Evolutionary conservation across 805 yeast species (phyloP).

Genomic region (Saccharomycopsis sp.): DNA sequence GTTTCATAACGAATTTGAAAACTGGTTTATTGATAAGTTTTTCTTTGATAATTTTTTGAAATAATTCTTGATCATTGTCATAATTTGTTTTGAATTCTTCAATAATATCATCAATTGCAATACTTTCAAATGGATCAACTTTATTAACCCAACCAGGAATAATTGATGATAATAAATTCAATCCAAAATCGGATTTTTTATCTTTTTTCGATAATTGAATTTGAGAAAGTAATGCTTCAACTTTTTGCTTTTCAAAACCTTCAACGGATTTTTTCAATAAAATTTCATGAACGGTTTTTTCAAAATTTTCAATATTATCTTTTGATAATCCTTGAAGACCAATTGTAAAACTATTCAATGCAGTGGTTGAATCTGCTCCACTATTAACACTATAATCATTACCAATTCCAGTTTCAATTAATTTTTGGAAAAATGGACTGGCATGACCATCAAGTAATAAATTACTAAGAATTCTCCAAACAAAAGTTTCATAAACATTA

Average conservation of each 20-base stretch:
- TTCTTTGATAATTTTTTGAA: constrained; percentile 47
- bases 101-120: constrained; percentile 57
- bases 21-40: constrained; percentile 43
- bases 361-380: constrained; percentile 77
- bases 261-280: constrained; percentile 32
- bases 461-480: constrained; percentile 59
- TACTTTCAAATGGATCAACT: constrained; percentile 58
- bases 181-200: constrained; percentile 84
- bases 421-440: constrained; percentile 76
- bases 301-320: constrained; percentile 37
- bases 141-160: constrained; percentile 83
- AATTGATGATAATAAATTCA: constrained; percentile 59
- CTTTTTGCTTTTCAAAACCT: constrained; percentile 45
- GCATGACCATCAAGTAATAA: constrained; percentile 85
- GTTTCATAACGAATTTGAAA: constrained; percentile 70
- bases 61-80: constrained; percentile 41
- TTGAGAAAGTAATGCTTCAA: constrained; percentile 86
- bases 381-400: constrained; percentile 80
- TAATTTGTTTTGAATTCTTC: constrained; percentile 53
- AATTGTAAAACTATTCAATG: constrained; percentile 65
- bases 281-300: constrained; percentile 35
- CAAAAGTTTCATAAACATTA: constrained; percentile 59
- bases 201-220: constrained; percentile 75
- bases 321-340: constrained; percentile 70
- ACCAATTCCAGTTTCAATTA: constrained; percentile 78